These are phyloP conservation scores for Avena sativa DNA, from an alignment of 176 grass and related monocot species.

Conservation along the genomic window DNA sequence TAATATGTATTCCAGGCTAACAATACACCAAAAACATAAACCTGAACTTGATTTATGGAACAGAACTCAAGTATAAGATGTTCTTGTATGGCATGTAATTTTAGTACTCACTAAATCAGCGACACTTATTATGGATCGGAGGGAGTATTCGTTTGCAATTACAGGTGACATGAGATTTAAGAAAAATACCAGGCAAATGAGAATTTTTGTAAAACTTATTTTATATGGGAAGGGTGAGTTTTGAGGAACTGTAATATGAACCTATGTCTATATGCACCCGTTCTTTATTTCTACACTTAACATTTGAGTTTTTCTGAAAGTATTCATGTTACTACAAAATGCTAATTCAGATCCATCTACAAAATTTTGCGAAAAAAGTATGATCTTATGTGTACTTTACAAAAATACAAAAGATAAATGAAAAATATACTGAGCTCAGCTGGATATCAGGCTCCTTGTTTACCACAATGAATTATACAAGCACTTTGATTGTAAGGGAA, in stretches of 20 bases:
- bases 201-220: neutral
- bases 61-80: constrained; percentile 1
- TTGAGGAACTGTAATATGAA: neutral
- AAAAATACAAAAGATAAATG: neutral
- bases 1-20: neutral
- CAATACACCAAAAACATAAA: neutral
- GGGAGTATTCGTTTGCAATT: neutral
- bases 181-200: constrained; percentile 18
- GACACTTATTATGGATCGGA: too few species aligned
- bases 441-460: constrained; percentile 1
- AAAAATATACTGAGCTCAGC: neutral
- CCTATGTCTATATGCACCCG: neutral
- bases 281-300: neutral
- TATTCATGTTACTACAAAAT: constrained; percentile 7
- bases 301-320: neutral
- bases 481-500: constrained; percentile 5
- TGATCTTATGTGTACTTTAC: neutral
- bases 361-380: neutral
- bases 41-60: neutral
- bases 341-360: neutral
- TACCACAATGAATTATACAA: neutral
- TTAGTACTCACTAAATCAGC: too few species aligned
- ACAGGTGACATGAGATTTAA: neutral
- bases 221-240: neutral
- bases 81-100: neutral